Base-by-base conservation (phyloP, 2,329 filamentous ascomycete species). In the Cladosporium sp. region DNA sequence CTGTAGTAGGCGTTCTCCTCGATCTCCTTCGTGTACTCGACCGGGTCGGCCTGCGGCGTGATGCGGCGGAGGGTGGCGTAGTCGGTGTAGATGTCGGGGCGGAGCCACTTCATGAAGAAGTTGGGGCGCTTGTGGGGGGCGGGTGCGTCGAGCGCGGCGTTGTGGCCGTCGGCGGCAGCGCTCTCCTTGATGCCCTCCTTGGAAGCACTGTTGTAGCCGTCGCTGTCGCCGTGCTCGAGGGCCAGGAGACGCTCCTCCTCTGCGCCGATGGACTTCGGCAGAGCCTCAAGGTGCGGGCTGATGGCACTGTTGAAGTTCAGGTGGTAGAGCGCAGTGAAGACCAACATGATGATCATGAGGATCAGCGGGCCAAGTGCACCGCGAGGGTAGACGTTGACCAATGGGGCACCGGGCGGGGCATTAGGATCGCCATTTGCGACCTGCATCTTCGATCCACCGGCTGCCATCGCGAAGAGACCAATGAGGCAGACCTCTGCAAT, bases 401-500 rank as follows among this genome's bases (percentile, higher is more conserved):
- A 9, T 16, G 18, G 14, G 3, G 40, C 9, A 9, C 40, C 46
- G 1, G 42, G 14, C 4, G 46, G 46, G 35, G 35, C 16, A 9
- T 13, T 14, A n/a, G 37, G 31, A n/a, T 16, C 11, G 40, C 58
- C 59, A 11, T 49, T 33, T 2, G 46, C 4, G 10, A 19, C 28
- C 18, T 38, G 28, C 28, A 34, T 38, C 5, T 61, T 49, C 28
- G 71, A 71, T 7, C 83, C 81, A 1, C 77, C 72, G 6, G 81
- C 83, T 32, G 71, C 67, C 46, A 92, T 82, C 48, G 80, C 86
- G 61, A 96, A 91, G 2, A 96, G 77, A 46, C 90, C 91, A 59
- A 95, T 85, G 65, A 96, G 76, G 68, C 89, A 93, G 31, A 92
- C 72, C 58, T 93, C 84, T 1, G 85, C 82, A 34, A 96, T 77